Conservation (phyloP, 2,329 filamentous ascomycete species). For the Aspergillus versicolor region DNA sequence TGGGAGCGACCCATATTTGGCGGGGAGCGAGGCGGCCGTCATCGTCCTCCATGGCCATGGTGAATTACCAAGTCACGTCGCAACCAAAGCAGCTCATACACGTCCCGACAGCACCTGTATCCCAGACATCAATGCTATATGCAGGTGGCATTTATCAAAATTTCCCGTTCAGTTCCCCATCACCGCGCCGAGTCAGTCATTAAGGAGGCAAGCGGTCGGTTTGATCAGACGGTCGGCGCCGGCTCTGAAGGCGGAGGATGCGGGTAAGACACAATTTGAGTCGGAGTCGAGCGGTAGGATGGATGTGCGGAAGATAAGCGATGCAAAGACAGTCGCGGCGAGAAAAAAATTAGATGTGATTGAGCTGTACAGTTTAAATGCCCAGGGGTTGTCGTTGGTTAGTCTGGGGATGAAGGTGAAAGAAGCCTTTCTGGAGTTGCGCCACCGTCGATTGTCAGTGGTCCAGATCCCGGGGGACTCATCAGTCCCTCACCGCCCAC, state of each 20-base stretch:
- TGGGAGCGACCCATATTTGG: slow-evolving; percentile 42
- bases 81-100: slow-evolving; percentile 16
- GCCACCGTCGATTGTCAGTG: slow-evolving; percentile 7
- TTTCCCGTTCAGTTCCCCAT: slow-evolving; percentile 11
- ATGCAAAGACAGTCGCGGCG: background rate
- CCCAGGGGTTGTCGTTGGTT: background rate
- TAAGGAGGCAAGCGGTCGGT: background rate
- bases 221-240: slow-evolving; percentile 7
- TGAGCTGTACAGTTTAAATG: slow-evolving; percentile 3
- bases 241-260: background rate
- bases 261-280: background rate
- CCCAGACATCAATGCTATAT: slow-evolving; percentile 6
- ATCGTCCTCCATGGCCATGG: slow-evolving; percentile 38
- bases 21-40: slow-evolving; percentile 34
- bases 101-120: slow-evolving; percentile 14
- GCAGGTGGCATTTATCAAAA: background rate
- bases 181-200: background rate
- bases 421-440: slow-evolving; percentile 2
- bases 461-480: slow-evolving; percentile 11
- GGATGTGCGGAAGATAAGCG: background rate
- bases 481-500: slow-evolving; percentile 8
- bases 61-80: slow-evolving; percentile 20
- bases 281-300: background rate
- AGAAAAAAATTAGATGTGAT: background rate
- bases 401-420: background rate